phyloP scores from a whole-genome alignment of 1,284 basidiomycete genomes.

The Baeospora myosura region DNA sequence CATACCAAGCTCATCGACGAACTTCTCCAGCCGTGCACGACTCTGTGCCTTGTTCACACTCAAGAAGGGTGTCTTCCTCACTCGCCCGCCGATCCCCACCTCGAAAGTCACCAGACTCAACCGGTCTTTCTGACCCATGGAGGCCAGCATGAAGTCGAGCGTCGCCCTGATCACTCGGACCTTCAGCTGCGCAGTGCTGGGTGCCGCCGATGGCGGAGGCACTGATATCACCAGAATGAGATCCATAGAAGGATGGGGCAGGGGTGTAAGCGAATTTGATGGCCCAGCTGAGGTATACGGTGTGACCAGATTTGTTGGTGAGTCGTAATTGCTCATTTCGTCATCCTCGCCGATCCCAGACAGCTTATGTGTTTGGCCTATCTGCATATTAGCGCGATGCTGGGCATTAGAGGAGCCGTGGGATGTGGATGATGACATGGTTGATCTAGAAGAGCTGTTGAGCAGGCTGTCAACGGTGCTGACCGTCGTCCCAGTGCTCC shows the following conservation, averaged over 20 bases:
- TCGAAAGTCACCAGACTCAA: constrained; percentile 86
- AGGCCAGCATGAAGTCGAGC: constrained; percentile 77
- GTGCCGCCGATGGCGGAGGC: constrained; percentile 64
- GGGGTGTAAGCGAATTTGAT: constrained; percentile 69
- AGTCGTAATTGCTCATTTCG: constrained; percentile 47
- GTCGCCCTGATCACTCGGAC: constrained; percentile 78
- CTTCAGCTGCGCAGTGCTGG: constrained; percentile 77
- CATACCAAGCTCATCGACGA: constrained; percentile 56
- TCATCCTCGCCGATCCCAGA: constrained; percentile 67
- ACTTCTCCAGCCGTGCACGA: constrained; percentile 61
- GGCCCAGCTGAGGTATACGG: constrained; percentile 70
- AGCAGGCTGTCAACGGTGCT: constrained; percentile 66
- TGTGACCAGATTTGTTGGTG: constrained; percentile 43
- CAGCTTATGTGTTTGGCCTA: constrained; percentile 43
- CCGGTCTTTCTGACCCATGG: constrained; percentile 69
- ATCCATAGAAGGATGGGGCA: constrained; percentile 84
- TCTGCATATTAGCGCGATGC: constrained; percentile 19
- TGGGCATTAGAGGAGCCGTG: constrained; percentile 41
- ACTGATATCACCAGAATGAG: constrained; percentile 88
- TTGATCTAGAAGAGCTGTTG: constrained; percentile 59
- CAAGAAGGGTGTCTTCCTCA: constrained; percentile 87
- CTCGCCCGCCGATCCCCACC: constrained; percentile 68
- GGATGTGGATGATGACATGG: constrained; percentile 62
- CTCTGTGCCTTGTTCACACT: constrained; percentile 64
- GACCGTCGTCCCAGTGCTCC: constrained; percentile 60